Conservation (phyloP, 2,329 filamentous ascomycete genomes). For the Trichoderma cornu-damae region DNA sequence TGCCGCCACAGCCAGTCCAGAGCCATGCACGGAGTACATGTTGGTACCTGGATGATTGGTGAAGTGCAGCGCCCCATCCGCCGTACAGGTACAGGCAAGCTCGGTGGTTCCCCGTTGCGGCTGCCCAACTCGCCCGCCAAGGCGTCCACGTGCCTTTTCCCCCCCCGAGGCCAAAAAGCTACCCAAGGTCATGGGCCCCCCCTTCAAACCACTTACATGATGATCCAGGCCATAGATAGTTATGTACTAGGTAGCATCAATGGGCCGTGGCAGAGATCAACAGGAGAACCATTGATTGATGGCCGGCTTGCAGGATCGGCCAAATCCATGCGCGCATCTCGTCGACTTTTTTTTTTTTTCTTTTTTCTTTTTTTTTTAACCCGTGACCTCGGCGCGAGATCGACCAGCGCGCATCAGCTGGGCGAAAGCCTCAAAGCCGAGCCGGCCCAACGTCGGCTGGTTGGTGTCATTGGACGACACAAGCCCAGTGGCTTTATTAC, state of each 20-base stretch:
- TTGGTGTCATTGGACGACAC: slow-evolving; percentile 6
- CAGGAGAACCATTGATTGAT: slow-evolving; percentile 9
- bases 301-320: slow-evolving; percentile 11
- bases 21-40: not conserved
- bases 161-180: not conserved
- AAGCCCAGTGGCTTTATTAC: not conserved
- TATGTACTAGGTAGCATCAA: not conserved
- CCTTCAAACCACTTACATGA: slow-evolving; percentile 11
- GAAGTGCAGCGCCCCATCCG: too few relatives aligned
- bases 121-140: slow-evolving; percentile 11
- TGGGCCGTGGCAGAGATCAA: slow-evolving; percentile 10
- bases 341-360: not conserved
- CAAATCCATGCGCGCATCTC: slow-evolving; percentile 11
- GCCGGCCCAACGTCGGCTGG: not conserved
- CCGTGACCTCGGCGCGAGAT: too few relatives aligned
- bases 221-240: not conserved
- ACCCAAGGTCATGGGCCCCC: slow-evolving; percentile 4
- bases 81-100: not conserved
- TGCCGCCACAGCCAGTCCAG: not conserved
- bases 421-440: not conserved
- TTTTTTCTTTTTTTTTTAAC: too few relatives aligned
- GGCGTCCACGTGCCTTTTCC: slow-evolving; percentile 12
- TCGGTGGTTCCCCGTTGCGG: not conserved
- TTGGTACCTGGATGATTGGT: not conserved
- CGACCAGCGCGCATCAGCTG: not conserved